These are phyloP conservation scores for Phascolomyces articulosus DNA, from an alignment of 371 early-diverging fungal genomes.

Conservation along the genomic window DNA sequence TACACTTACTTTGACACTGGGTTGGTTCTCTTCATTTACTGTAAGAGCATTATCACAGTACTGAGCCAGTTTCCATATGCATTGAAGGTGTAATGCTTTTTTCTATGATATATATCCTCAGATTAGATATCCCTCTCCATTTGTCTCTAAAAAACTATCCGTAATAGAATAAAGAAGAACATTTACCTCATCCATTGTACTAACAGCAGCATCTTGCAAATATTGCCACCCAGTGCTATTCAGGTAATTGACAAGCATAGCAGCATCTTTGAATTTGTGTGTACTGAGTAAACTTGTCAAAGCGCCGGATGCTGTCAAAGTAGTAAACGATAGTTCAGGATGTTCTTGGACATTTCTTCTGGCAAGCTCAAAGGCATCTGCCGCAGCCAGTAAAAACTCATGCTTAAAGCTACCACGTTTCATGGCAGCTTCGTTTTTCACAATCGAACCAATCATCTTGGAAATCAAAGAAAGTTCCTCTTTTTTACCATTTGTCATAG, in stretches of 20 bases:
- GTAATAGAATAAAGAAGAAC: no score
- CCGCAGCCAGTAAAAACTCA: conserved; percentile 8
- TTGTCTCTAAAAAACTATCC: no score
- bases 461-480: not conserved
- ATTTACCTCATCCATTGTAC: conserved; percentile 18
- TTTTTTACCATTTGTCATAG: not conserved
- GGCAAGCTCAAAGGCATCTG: conserved; percentile 19
- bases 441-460: not conserved
- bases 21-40: conserved; percentile 12
- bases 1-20: conserved; percentile 13
- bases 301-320: not conserved
- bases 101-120: not conserved
- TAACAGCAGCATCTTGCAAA: conserved; percentile 7
- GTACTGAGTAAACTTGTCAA: not conserved
- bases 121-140: no score
- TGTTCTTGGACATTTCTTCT: conserved; percentile 10
- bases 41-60: conserved; percentile 41
- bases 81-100: conserved; percentile 13
- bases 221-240: not conserved
- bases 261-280: conserved; percentile 4
- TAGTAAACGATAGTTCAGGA: not conserved
- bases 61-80: conserved; percentile 39
- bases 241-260: conserved; percentile 6
- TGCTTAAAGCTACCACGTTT: not conserved
- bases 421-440: not conserved